These are phyloP conservation scores for Olyra latifolia DNA, from an alignment of 176 grass and related monocot genomes.

Conservation along the genomic window DNA sequence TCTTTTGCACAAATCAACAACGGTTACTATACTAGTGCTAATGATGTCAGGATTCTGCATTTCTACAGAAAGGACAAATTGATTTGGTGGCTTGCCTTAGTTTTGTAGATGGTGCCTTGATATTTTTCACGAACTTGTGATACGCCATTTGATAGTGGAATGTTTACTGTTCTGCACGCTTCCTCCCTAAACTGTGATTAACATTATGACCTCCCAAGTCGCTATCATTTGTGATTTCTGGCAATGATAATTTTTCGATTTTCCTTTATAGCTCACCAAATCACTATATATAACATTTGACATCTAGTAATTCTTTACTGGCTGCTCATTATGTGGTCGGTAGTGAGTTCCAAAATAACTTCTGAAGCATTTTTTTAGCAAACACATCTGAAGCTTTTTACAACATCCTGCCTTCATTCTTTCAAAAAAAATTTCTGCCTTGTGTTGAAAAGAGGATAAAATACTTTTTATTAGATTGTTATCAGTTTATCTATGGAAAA, in stretches of 20 bases:
- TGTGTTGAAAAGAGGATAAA: background rate
- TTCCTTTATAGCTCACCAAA: background rate
- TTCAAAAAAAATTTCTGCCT: too few species aligned
- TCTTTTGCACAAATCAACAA: background rate
- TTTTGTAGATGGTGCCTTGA: background rate
- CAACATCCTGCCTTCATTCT: background rate
- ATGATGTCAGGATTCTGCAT: background rate
- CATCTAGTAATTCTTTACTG: background rate
- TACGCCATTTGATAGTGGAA: background rate
- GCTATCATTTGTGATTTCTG: background rate
- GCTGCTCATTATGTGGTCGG: background rate
- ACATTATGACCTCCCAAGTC: background rate
- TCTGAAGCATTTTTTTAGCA: too few species aligned
- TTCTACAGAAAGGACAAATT: background rate
- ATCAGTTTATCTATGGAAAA: background rate
- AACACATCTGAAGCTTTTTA: background rate
- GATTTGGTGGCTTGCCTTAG: background rate
- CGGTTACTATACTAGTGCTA: background rate
- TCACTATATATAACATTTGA: background rate
- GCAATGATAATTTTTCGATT: too few species aligned
- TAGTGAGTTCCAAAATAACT: background rate
- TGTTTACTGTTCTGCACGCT: background rate
- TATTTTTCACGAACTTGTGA: background rate
- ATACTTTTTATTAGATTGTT: background rate
- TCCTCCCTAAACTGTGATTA: constrained; percentile 14